Evolutionary conservation across 768 basidiomycete species (phyloP), one percentile per base, ranked within the genome.

Genomic region (Pulveroboletus sp.): DNA sequence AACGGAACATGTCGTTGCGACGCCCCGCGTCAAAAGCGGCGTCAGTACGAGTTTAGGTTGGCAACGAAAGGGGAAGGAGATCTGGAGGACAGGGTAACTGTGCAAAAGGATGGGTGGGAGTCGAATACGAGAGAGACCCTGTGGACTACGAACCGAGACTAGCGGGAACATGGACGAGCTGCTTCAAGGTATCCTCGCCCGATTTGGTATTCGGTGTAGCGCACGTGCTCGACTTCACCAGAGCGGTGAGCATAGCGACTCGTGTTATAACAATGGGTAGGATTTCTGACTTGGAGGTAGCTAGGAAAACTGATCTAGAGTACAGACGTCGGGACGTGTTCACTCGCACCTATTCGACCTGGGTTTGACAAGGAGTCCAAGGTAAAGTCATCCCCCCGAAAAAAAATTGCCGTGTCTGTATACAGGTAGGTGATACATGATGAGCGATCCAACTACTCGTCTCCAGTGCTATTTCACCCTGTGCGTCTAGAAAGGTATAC

Each of bases 401-500:
- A n/a, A 15, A 44, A 40, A 33, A 14, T 15, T 32, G 43, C 17
- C 21, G 26, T 24, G 9, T 49, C 27, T 31, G 40, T 51, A 37
- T 52, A 56, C 50, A 56, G 41, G 42, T 57, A 26, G 21, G 45
- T 47, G 47, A 46, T 52, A 55, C 50, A 50, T 24, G 36, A 47
- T 9, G 30, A 9, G 17, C 37, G 33, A 48, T 40, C 40, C n/a
- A 45, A 38, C 46, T 33, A 31, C 40, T 28, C 39, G 38, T 37
- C 40, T 32, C 28, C 33, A 39, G 45, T 54, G 27, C 45, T 49
- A 49, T 48, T n/a, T 18, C 12, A 14, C 32, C 39, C 17, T 32
- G n/a, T n/a, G 14, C 21, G 35, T 57, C 39, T 58, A 61, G 50
- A 69, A 66, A 35, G 54, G 26, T 52, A 68, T 60, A 48, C 69